Evolutionary conservation across 148 eudicot genomes (phyloP), one percentile per base, ranked within the genome.

Genomic region (Salicornia ramosissima): DNA sequence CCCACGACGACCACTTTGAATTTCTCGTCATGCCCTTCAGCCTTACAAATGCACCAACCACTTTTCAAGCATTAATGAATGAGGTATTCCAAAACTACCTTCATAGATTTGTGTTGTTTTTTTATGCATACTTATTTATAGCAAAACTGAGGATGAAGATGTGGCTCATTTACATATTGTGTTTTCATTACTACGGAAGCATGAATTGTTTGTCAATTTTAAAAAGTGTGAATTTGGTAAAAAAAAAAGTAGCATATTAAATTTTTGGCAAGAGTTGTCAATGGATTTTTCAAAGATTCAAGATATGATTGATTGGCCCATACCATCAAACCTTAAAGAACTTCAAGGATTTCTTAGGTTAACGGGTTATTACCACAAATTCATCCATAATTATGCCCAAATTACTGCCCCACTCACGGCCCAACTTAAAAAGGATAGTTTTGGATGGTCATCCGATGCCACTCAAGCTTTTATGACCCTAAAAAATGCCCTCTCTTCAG

Each of bases 21-120:
- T 65, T 45, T 24, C 14, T 65, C 2, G 68, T 43, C 2, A 65
- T 65, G 68, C 54, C 68, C 1, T 65, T 65, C 9, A 36, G n/a
- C n/a, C n/a, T n/a, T n/a, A 65, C 52, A 4, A 65, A 65, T 43
- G 36, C 68, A 1, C 68, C 54, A 1, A 15, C 68, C 1, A 65
- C 68, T 12, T 43, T 43, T 24, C 68, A 65, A 5, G 8, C 52
- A 0, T 22, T 65, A 2, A 43, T 65, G 68, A 43, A 65, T 10
- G 49, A 46, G 4, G 25, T 65, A 10, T 43, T 65, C 14, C n/a
- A 8, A 4, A 53, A 21, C 13, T 45, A 3, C 3, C 26, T 46
- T 15, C 49, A 54, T 1, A 11, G 26, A 10, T 18, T 40, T 40
- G 43, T 36, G 0, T n/a, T 64, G 31, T 30, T 64, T 13, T 64